Evolutionary conservation across 2,329 filamentous ascomycete species (phyloP).

Genomic region (Curvularia spicifera): DNA sequence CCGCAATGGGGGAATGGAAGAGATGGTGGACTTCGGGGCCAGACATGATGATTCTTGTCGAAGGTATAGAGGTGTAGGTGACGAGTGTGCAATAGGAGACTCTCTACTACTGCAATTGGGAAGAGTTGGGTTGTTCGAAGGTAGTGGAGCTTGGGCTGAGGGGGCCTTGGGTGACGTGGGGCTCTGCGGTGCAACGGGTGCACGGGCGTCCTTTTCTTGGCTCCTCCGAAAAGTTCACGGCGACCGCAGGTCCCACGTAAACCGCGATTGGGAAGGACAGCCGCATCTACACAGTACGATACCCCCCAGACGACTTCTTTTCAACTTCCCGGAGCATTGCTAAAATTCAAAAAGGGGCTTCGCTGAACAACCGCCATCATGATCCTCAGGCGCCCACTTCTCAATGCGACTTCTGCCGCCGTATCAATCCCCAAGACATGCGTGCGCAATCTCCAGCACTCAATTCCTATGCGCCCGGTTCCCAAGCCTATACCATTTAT

Average conservation of each 20-base stretch:
- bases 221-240: conserved; percentile 43
- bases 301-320: not conserved
- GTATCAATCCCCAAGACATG: conserved; percentile 38
- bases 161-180: conserved; percentile 16
- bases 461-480: conserved; percentile 53
- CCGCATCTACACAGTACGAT: not conserved
- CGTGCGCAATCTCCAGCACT: conserved; percentile 49
- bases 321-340: not conserved
- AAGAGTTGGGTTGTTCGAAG: conserved; percentile 7
- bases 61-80: not conserved
- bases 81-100: conserved; percentile 75
- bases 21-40: conserved; percentile 92
- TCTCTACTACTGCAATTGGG: conserved; percentile 77
- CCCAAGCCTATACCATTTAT: conserved; percentile 83
- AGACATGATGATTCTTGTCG: conserved; percentile 67
- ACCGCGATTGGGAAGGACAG: conserved; percentile 6
- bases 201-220: conserved; percentile 32
- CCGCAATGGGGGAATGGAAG: conserved; percentile 93
- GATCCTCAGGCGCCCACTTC: conserved; percentile 47
- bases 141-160: conserved; percentile 12
- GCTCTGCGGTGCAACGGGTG: conserved; percentile 14
- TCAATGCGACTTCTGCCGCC: conserved; percentile 33
- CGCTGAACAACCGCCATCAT: conserved; percentile 30
- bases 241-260: conserved; percentile 16
- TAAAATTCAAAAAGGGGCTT: not conserved